Conservation (phyloP, 768 basidiomycete genomes). For the Russula olivacea region DNA sequence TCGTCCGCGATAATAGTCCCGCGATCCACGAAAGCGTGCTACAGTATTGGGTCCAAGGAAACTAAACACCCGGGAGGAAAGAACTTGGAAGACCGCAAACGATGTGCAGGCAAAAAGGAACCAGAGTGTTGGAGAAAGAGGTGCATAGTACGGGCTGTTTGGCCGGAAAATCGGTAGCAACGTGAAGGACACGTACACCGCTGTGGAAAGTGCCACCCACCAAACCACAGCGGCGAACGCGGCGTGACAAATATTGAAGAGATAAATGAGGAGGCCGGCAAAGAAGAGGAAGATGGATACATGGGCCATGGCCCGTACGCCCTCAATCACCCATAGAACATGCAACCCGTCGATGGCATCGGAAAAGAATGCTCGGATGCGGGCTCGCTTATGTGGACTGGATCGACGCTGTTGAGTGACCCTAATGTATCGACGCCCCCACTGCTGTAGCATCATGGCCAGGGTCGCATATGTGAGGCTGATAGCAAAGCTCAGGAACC, state of each 20-base stretch:
- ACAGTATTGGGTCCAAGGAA: too few relatives aligned
- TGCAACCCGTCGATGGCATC: background rate
- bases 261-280: background rate
- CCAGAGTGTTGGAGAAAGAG: background rate
- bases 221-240: background rate
- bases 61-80: background rate
- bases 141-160: background rate
- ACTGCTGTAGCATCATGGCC: background rate
- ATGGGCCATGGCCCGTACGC: background rate
- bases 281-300: slow-evolving; percentile 1
- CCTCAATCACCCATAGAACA: background rate
- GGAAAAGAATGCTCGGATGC: background rate
- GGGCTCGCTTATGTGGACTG: background rate
- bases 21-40: background rate
- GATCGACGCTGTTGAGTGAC: background rate
- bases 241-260: background rate
- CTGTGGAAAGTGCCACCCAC: background rate
- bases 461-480: background rate
- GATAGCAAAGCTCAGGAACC: slow-evolving; percentile 7
- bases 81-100: background rate
- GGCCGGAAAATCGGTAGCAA: background rate
- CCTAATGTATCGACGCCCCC: slow-evolving; percentile 2
- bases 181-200: background rate
- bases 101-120: background rate
- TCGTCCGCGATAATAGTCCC: background rate